A percentile compares a stretch with the other conserved stretches of the same genome.
These are phyloP conservation scores for Phoenix roebelenii DNA, from an alignment of 176 grass and related monocot species.

Conservation along the genomic window DNA sequence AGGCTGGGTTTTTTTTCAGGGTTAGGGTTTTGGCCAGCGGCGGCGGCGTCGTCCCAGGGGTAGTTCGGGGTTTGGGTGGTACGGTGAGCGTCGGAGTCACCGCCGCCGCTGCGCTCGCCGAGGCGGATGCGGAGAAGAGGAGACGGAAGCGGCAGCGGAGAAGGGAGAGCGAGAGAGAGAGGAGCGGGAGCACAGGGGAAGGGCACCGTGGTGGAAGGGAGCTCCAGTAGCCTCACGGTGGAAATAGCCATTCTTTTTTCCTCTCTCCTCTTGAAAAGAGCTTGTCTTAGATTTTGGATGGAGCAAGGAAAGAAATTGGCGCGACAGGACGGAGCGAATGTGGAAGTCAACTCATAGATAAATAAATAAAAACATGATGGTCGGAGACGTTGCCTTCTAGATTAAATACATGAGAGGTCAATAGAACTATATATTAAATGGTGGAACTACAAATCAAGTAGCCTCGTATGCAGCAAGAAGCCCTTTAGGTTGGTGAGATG, in stretches of 20 bases:
- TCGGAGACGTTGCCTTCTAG: no score
- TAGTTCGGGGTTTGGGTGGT: background rate
- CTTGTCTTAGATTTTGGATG: no score
- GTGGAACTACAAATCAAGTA: no score
- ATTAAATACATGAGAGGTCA: no score
- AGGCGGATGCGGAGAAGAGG: constrained; percentile 24
- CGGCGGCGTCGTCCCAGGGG: background rate
- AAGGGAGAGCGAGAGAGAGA: constrained; percentile 25
- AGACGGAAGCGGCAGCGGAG: constrained; percentile 12
- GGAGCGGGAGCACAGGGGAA: constrained; percentile 37
- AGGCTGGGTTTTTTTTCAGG: constrained; percentile 1
- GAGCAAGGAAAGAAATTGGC: no score
- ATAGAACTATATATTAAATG: no score
- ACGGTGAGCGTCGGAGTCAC: background rate
- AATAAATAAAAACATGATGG: no score
- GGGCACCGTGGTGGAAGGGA: constrained; percentile 54
- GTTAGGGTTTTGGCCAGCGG: background rate
- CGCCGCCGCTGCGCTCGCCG: constrained; percentile 4
- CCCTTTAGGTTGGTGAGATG: no score
- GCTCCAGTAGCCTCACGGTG: constrained; percentile 31
- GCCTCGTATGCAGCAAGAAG: no score
- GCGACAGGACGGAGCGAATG: no score
- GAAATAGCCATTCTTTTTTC: constrained; percentile 11
- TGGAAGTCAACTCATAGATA: no score
- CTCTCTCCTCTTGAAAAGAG: background rate